phyloP scores from a whole-genome alignment of 2,329 filamentous ascomycete species.

The Aspergillus sp. region DNA sequence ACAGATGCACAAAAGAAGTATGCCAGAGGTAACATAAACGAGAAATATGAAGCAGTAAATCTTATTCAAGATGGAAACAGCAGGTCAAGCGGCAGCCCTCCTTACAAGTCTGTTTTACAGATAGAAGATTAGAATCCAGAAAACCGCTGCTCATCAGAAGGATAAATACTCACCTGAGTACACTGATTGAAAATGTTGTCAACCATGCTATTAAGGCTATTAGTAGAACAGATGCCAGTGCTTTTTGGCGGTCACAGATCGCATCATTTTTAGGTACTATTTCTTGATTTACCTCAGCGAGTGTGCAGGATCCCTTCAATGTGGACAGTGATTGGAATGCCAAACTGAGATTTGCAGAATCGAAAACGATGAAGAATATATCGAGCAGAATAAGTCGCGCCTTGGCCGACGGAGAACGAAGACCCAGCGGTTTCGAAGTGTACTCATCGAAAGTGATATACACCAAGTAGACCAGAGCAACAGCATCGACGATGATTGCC shows the following conservation, averaged over 20 bases:
- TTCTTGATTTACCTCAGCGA: conserved; percentile 29
- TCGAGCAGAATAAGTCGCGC: conserved; percentile 84
- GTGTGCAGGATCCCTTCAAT: conserved; percentile 51
- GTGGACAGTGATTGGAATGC: conserved; percentile 75
- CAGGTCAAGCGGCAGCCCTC: conserved; percentile 13
- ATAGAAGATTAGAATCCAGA: conserved; percentile 4
- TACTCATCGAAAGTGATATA: conserved; percentile 98
- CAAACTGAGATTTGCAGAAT: conserved; percentile 82
- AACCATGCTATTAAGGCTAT: conserved; percentile 84
- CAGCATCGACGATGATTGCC: conserved; percentile 78
- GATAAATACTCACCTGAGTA: conserved; percentile 50
- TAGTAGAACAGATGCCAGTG: conserved; percentile 68
- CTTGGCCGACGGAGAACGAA: conserved; percentile 76
- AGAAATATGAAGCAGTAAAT: background rate
- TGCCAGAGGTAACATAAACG: background rate
- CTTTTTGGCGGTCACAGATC: conserved; percentile 58
- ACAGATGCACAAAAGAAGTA: background rate
- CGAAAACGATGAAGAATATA: conserved; percentile 94
- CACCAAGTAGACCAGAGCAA: conserved; percentile 80
- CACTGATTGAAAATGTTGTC: conserved; percentile 78
- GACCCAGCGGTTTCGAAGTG: conserved; percentile 80
- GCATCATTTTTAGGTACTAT: conserved; percentile 30
- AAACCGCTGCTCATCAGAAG: too few species aligned
- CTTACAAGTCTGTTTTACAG: conserved; percentile 30
- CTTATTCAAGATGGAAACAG: background rate